phyloP scores from a whole-genome alignment of 805 yeast species.

The Schizosaccharomyces osmophilus region DNA sequence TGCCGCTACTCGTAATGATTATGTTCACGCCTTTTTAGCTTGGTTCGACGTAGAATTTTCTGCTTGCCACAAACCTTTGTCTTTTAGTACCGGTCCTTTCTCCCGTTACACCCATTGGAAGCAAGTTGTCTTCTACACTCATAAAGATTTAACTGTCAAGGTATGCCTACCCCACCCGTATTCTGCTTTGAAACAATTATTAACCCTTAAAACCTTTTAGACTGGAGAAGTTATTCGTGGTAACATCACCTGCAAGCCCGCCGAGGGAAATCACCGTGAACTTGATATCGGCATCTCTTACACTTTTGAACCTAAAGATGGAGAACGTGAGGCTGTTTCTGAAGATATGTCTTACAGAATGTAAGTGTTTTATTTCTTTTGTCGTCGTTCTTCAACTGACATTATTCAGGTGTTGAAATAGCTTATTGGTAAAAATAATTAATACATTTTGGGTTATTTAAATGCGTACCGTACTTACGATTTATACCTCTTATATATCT shows the following conservation, averaged over 20 bases:
- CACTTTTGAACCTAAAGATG: background rate
- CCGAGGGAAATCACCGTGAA: conserved; percentile 59
- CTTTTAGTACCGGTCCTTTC: conserved; percentile 84
- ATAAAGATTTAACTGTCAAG: conserved; percentile 34
- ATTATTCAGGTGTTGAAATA: background rate
- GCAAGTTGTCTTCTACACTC: conserved; percentile 81
- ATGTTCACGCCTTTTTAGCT: conserved; percentile 66
- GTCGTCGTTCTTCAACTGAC: background rate
- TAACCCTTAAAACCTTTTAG: conserved; percentile 22
- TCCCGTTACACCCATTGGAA: conserved; percentile 95
- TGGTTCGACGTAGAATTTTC: conserved; percentile 90
- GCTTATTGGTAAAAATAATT: background rate
- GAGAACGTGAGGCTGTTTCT: background rate
- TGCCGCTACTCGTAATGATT: conserved; percentile 52
- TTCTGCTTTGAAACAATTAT: background rate
- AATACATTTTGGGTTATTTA: no score
- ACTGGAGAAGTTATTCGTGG: conserved; percentile 57
- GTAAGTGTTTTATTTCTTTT: background rate
- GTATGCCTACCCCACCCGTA: background rate
- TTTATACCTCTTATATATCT: no score
- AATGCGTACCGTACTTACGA: no score
- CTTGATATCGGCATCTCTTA: conserved; percentile 32
- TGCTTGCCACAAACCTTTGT: conserved; percentile 26
- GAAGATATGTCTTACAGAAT: background rate
- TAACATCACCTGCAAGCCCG: conserved; percentile 50